phyloP scores from a whole-genome alignment of 345 rosid species.

The Litchi chinensis region DNA sequence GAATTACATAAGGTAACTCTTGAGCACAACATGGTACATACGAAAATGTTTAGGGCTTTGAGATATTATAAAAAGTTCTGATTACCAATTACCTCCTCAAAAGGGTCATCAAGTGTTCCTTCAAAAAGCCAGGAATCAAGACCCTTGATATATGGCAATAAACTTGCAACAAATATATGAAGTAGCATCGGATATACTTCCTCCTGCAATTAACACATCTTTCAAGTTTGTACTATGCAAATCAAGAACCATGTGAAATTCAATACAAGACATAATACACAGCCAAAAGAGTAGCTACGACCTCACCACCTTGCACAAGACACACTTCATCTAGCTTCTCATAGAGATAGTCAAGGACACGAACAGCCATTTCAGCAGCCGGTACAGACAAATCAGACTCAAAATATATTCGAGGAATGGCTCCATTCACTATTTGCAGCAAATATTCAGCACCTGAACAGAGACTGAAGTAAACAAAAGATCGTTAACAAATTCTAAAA shows the following conservation, averaged over 20 bases:
- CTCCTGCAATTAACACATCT: constrained; percentile 60
- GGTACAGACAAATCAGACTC: constrained; percentile 51
- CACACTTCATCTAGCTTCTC: constrained; percentile 74
- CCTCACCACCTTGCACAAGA: constrained; percentile 95
- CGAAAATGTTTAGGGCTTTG: constrained; percentile 13
- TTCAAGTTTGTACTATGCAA: constrained; percentile 12
- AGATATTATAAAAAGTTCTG: constrained; percentile 15
- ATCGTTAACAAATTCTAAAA: constrained; percentile 38
- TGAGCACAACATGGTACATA: background rate
- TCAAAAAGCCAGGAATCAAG: constrained; percentile 93
- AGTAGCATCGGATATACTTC: constrained; percentile 74
- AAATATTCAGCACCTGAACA: constrained; percentile 73
- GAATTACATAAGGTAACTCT: constrained; percentile 5
- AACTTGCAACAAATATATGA: constrained; percentile 77
- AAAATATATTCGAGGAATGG: constrained; percentile 61
- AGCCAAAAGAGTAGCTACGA: constrained; percentile 39
- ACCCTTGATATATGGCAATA: constrained; percentile 69
- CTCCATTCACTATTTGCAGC: constrained; percentile 70
- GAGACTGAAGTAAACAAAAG: constrained; percentile 45
- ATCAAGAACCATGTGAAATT: constrained; percentile 20
- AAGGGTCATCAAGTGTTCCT: constrained; percentile 90
- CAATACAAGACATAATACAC: constrained; percentile 6
- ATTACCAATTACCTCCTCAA: constrained; percentile 71
- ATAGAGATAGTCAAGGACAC: constrained; percentile 80
- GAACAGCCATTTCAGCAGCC: constrained; percentile 64